Evolutionary conservation across 2,329 filamentous ascomycete genomes (phyloP).

Genomic region (Arthrobotrys sphaeroides): DNA sequence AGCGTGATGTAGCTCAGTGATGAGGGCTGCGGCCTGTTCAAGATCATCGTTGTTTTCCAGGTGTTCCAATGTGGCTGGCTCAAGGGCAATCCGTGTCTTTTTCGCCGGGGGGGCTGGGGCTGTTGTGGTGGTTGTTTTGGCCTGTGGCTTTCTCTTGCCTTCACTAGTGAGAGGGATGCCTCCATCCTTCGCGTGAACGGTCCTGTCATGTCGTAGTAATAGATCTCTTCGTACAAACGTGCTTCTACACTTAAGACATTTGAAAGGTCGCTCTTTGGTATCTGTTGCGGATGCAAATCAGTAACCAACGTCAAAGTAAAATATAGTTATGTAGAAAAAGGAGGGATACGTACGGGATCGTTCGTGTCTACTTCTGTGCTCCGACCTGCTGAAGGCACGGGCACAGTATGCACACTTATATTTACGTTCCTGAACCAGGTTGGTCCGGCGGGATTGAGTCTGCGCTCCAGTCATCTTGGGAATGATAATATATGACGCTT

Average conservation of each 20-base stretch:
- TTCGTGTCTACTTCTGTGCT: slow-evolving; percentile 96
- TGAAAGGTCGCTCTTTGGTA: slow-evolving; percentile 98
- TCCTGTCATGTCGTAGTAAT: slow-evolving; percentile 94
- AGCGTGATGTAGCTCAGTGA: slow-evolving; percentile 98
- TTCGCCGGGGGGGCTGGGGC: slow-evolving; percentile 47
- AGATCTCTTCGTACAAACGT: slow-evolving; percentile 98
- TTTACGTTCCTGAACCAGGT: slow-evolving; percentile 83
- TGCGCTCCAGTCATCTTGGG: slow-evolving; percentile 73
- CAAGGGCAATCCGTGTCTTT: slow-evolving; percentile 71
- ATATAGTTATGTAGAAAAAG: neutral
- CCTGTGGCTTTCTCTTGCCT: slow-evolving; percentile 81
- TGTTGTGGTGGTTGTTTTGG: slow-evolving; percentile 72
- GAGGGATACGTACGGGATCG: slow-evolving; percentile 83
- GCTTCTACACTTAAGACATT: slow-evolving; percentile 96
- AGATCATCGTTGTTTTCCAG: slow-evolving; percentile 94
- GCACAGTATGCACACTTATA: slow-evolving; percentile 99
- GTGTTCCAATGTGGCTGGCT: slow-evolving; percentile 87
- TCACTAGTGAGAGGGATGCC: slow-evolving; percentile 93
- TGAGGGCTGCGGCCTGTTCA: slow-evolving; percentile 97
- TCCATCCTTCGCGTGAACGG: slow-evolving; percentile 97
- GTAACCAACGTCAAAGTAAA: neutral
- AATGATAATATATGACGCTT: slow-evolving; percentile 28
- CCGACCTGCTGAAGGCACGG: slow-evolving; percentile 94
- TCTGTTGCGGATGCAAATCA: slow-evolving; percentile 67
- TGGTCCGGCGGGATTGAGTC: slow-evolving; percentile 52